A percentile compares a stretch with the other conserved stretches of the same genome.
phyloP scores from a whole-genome alignment of 768 basidiomycete species.

The Clitopilus passeckerianus region DNA sequence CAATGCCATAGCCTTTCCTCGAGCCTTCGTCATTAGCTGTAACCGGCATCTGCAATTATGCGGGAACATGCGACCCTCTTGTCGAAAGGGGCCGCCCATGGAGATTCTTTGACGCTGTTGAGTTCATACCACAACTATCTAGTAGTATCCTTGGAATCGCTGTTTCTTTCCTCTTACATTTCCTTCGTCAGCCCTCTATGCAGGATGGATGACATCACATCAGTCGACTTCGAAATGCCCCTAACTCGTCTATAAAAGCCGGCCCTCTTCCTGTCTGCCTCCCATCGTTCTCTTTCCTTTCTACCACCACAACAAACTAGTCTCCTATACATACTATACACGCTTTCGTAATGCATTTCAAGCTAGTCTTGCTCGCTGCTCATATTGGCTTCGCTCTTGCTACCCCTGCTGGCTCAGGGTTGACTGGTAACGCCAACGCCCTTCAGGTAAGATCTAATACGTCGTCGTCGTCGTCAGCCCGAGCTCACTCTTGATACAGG shows the following conservation, averaged over 20 bases:
- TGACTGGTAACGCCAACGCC: neutral
- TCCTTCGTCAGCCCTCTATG: neutral
- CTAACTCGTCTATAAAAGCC: neutral
- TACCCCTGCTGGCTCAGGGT: neutral
- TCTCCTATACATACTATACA: neutral
- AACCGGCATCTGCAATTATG: too few relatives aligned
- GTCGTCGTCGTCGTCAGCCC: neutral
- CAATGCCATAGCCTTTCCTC: too few relatives aligned
- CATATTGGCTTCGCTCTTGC: neutral
- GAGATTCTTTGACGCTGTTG: too few relatives aligned
- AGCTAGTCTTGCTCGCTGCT: constrained; percentile 1
- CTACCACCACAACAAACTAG: neutral
- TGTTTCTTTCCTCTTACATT: neutral
- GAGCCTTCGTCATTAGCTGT: too few relatives aligned
- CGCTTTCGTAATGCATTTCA: neutral
- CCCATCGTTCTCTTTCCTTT: neutral
- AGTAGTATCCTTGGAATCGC: too few relatives aligned
- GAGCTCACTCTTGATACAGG: neutral
- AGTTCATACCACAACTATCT: too few relatives aligned
- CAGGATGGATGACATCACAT: neutral
- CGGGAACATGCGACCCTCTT: too few relatives aligned
- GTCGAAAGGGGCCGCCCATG: too few relatives aligned
- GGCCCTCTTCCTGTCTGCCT: neutral
- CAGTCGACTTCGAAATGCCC: neutral
- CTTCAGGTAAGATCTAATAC: neutral